Evolutionary conservation across 352 stramenopile genomes (phyloP).

Genomic region (Phytophthora cryptogea): DNA sequence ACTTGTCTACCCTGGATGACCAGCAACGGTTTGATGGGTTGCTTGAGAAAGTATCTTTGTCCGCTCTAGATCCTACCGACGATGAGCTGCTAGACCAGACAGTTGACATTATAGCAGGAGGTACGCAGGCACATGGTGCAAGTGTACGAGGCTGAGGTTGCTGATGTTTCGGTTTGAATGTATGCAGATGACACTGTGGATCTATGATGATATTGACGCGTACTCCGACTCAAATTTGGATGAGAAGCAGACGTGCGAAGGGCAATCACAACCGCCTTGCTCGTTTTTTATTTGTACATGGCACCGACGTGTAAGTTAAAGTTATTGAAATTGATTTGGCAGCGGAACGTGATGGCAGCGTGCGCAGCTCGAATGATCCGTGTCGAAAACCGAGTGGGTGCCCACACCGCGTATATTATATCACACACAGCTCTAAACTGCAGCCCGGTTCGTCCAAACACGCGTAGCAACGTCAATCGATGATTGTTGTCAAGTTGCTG

Average conservation of each 20-base stretch:
- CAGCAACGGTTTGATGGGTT: conserved; percentile 67
- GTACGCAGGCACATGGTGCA: conserved; percentile 19
- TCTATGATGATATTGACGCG: conserved; percentile 28
- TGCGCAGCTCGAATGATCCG: conserved; percentile 4
- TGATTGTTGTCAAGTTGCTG: not conserved
- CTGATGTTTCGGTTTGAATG: conserved; percentile 9
- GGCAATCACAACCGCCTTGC: conserved; percentile 16
- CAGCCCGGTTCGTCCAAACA: not conserved
- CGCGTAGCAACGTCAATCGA: conserved; percentile 1
- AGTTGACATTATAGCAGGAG: conserved; percentile 53
- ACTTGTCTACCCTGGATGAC: conserved; percentile 55
- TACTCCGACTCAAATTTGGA: conserved; percentile 11
- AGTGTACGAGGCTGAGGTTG: not conserved
- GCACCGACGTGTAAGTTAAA: conserved; percentile 44
- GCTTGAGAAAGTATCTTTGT: conserved; percentile 66
- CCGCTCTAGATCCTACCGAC: conserved; percentile 62
- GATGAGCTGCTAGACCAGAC: conserved; percentile 57
- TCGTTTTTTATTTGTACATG: conserved; percentile 51
- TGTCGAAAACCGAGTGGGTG: not conserved
- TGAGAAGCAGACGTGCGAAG: conserved; percentile 21
- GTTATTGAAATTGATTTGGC: conserved; percentile 44
- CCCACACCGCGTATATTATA: not conserved
- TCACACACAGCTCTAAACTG: not conserved
- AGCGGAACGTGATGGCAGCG: conserved; percentile 11
- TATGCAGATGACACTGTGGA: conserved; percentile 49